Evolutionary conservation across 371 early-diverging fungal genomes (phyloP).

Genomic region (Circinella minor): DNA sequence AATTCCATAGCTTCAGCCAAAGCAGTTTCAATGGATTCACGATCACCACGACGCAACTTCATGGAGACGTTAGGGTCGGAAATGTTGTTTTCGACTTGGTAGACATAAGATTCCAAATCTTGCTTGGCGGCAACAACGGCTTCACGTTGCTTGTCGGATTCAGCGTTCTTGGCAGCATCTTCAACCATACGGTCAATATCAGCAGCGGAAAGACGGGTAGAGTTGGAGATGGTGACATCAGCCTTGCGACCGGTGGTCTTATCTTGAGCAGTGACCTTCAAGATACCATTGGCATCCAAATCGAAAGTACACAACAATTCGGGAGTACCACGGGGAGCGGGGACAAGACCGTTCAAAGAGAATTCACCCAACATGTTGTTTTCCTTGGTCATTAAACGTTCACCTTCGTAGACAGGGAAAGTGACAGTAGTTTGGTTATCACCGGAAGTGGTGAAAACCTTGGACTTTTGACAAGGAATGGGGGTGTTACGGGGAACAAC

Average conservation of each 20-base stretch:
- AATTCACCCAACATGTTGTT: slow-evolving; percentile 97
- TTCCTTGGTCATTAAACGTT: slow-evolving; percentile 95
- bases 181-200: slow-evolving; percentile 91
- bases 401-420: slow-evolving; percentile 98
- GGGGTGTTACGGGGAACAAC: slow-evolving; percentile 97
- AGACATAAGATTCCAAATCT: slow-evolving; percentile 85
- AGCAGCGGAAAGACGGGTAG: slow-evolving; percentile 82
- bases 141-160: slow-evolving; percentile 82
- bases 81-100: slow-evolving; percentile 85
- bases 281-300: slow-evolving; percentile 93
- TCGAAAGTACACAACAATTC: slow-evolving; percentile 94
- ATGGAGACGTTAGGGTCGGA: slow-evolving; percentile 82
- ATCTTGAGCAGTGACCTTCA: slow-evolving; percentile 93
- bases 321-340: slow-evolving; percentile 90
- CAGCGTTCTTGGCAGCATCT: slow-evolving; percentile 89
- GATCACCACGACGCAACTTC: slow-evolving; percentile 72
- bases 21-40: slow-evolving; percentile 85
- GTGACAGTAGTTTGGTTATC: slow-evolving; percentile 98
- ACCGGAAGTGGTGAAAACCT: slow-evolving; percentile 97
- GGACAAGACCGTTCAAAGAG: slow-evolving; percentile 90
- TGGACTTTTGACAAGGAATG: slow-evolving; percentile 97
- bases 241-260: slow-evolving; percentile 84
- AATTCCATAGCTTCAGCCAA: slow-evolving; percentile 85
- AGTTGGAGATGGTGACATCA: slow-evolving; percentile 91
- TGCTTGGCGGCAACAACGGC: slow-evolving; percentile 84